Percentiles rank a stretch among this genome's conserved stretches.
Evolutionary conservation across 768 basidiomycete species (phyloP).

Genomic region (Lactarius hengduanensis): DNA sequence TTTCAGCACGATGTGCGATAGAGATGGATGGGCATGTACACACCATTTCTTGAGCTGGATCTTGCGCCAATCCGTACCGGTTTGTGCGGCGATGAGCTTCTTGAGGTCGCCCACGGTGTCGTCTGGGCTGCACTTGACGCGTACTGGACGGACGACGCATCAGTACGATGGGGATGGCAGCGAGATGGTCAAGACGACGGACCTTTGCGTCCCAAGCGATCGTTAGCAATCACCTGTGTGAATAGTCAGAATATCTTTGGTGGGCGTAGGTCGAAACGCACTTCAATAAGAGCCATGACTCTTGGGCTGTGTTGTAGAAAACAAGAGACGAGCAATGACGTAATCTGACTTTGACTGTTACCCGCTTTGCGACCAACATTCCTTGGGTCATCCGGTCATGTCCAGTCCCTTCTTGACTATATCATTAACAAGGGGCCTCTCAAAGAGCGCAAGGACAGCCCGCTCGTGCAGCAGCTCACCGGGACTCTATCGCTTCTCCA

Average conservation of each 20-base stretch:
- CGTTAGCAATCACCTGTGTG: slow-evolving; percentile 86
- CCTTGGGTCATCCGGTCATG: too few species aligned
- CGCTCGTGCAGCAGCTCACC: slow-evolving; percentile 12
- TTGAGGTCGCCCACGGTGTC: slow-evolving; percentile 98
- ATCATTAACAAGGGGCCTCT: background rate
- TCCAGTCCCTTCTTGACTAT: slow-evolving; percentile 2
- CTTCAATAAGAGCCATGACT: slow-evolving; percentile 38
- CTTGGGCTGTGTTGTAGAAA: slow-evolving; percentile 1
- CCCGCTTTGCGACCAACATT: background rate
- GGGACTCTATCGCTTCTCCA: slow-evolving; percentile 11
- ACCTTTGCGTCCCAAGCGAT: slow-evolving; percentile 95
- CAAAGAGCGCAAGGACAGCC: background rate
- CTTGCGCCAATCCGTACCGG: slow-evolving; percentile 80
- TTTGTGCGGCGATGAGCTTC: slow-evolving; percentile 95
- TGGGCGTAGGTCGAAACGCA: slow-evolving; percentile 18
- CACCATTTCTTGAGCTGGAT: slow-evolving; percentile 98
- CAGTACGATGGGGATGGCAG: background rate
- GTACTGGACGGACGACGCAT: slow-evolving; percentile 50
- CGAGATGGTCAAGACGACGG: slow-evolving; percentile 25
- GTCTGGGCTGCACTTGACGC: slow-evolving; percentile 91
- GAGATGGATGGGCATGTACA: slow-evolving; percentile 31
- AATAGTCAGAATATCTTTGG: background rate
- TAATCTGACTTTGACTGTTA: slow-evolving; percentile 8
- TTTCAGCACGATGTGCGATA: background rate
- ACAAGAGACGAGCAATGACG: slow-evolving; percentile 14